Evolutionary conservation across 179 eudicot genomes (phyloP).

Genomic region (Silene vulgaris): DNA sequence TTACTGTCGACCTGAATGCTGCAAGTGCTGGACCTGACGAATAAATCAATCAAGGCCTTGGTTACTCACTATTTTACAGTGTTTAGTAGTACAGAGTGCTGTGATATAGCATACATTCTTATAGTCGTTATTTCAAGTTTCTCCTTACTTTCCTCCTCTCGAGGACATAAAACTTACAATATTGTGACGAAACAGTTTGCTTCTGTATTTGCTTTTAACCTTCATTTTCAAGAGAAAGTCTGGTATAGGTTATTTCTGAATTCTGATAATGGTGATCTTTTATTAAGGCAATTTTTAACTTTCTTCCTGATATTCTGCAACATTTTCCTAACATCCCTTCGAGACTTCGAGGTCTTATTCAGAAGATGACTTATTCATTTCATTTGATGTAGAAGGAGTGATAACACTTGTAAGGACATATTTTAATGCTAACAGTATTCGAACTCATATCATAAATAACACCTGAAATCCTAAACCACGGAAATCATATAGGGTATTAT

Average conservation of each 20-base stretch:
- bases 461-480: no score
- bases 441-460: no score
- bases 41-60: slow-evolving; percentile 25
- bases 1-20: slow-evolving; percentile 65
- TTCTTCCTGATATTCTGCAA: neutral
- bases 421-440: no score
- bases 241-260: neutral
- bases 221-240: neutral
- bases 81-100: slow-evolving; percentile 4
- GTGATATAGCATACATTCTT: neutral
- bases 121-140: neutral
- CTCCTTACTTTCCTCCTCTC: neutral
- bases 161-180: neutral
- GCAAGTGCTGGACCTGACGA: slow-evolving; percentile 55
- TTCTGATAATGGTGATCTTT: neutral
- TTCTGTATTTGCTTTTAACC: neutral
- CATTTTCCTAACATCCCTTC: neutral
- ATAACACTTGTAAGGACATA: no score
- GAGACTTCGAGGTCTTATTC: neutral
- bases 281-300: neutral
- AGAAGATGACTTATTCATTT: no score
- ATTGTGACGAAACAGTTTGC: slow-evolving; percentile 18
- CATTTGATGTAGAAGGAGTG: no score
- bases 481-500: no score
- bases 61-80: neutral